phyloP scores from a whole-genome alignment of 352 stramenopile genomes.

The Globisporangium recalcitrans region DNA sequence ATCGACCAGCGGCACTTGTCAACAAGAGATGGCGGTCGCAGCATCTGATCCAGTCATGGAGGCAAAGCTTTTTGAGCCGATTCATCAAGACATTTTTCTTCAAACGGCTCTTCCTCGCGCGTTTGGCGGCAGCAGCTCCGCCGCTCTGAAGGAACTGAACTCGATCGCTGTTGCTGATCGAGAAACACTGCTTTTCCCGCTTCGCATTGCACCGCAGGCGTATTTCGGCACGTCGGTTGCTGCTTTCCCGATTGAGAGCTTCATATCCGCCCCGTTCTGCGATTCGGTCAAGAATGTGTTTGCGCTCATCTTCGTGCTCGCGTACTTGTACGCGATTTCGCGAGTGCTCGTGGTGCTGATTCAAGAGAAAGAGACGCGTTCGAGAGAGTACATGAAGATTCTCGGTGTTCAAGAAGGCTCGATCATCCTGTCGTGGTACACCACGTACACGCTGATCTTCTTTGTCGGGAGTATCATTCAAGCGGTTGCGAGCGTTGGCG shows the following conservation, averaged over 20 bases:
- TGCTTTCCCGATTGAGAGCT: constrained; percentile 44
- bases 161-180: constrained; percentile 19
- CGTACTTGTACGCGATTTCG: constrained; percentile 62
- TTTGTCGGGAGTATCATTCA: constrained; percentile 56
- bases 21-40: constrained; percentile 33
- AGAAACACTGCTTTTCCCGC: constrained; percentile 29
- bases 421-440: constrained; percentile 66
- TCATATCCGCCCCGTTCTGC: constrained; percentile 58
- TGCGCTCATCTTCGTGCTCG: constrained; percentile 84
- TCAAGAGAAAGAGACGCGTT: constrained; percentile 68
- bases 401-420: constrained; percentile 47
- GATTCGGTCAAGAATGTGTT: constrained; percentile 57
- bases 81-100: constrained; percentile 36
- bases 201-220: constrained; percentile 42
- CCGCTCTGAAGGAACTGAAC: constrained; percentile 12
- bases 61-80: constrained; percentile 14
- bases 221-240: constrained; percentile 33
- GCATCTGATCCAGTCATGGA: constrained; percentile 17
- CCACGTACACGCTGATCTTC: constrained; percentile 86
- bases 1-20: constrained; percentile 36
- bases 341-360: constrained; percentile 81
- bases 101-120: constrained; percentile 14
- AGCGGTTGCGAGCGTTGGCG: constrained; percentile 36
- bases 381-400: constrained; percentile 70
- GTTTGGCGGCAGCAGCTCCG: not conserved